Evolutionary conservation across 495 filamentous ascomycete genomes (phyloP).

Genomic region (Lasiosphaeris hirsuta): DNA sequence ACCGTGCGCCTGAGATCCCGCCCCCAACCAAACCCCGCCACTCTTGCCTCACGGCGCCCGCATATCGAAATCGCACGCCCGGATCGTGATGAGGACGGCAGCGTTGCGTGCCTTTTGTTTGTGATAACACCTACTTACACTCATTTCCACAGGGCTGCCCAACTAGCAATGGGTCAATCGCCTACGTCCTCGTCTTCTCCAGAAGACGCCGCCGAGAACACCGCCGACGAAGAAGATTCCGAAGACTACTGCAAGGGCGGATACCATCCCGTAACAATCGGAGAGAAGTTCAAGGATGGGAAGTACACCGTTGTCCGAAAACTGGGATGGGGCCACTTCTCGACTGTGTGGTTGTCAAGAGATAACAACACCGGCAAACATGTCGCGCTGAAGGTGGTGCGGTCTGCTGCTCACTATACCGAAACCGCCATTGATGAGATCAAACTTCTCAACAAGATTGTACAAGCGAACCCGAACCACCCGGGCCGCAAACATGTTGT

Average conservation of each 20-base stretch:
- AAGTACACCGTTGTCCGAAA: slow-evolving; percentile 96
- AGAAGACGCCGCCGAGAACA: slow-evolving; percentile 84
- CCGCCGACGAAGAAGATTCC: slow-evolving; percentile 96
- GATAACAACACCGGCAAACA: slow-evolving; percentile 91
- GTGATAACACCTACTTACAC: slow-evolving; percentile 1
- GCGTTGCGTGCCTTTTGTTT: not conserved
- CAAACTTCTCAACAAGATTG: slow-evolving; percentile 94
- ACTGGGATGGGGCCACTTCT: slow-evolving; percentile 98
- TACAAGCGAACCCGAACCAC: slow-evolving; percentile 88
- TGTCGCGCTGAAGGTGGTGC: slow-evolving; percentile 95
- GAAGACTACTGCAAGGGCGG: slow-evolving; percentile 99
- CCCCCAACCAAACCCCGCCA: slow-evolving; percentile 28
- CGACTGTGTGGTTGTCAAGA: slow-evolving; percentile 93
- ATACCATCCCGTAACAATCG: slow-evolving; percentile 90
- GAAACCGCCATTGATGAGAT: slow-evolving; percentile 99
- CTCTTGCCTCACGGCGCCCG: slow-evolving; percentile 6
- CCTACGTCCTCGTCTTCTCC: slow-evolving; percentile 75
- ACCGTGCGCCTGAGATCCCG: slow-evolving; percentile 20
- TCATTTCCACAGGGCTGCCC: slow-evolving; percentile 33
- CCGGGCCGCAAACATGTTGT: slow-evolving; percentile 93
- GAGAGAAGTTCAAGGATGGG: slow-evolving; percentile 96
- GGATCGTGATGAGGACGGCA: not conserved
- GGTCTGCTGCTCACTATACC: slow-evolving; percentile 96
- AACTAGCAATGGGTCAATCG: slow-evolving; percentile 58
- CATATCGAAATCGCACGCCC: slow-evolving; percentile 5